These are phyloP conservation scores for Candida saitoana DNA, from an alignment of 805 yeast species.

Conservation along the genomic window DNA sequence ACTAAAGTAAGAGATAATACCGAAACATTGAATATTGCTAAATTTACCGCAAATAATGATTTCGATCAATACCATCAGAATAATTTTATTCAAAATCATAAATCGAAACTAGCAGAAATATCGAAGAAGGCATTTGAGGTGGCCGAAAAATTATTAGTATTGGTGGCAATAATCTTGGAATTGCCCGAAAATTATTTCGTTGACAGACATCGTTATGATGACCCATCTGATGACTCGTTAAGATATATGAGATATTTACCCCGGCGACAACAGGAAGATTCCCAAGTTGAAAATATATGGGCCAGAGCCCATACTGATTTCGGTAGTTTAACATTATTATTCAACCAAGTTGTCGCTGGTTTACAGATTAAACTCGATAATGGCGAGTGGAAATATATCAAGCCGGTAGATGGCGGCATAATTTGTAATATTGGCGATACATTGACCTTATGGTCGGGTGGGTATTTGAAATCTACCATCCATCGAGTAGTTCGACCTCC, in stretches of 20 bases:
- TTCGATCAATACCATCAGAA: conserved; percentile 13
- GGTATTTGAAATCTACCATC: conserved; percentile 30
- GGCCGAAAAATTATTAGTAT: conserved; percentile 19
- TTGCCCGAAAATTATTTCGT: conserved; percentile 31
- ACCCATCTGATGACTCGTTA: conserved; percentile 31
- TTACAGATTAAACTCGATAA: conserved; percentile 25
- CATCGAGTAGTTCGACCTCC: conserved; percentile 36
- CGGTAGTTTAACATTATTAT: conserved; percentile 32
- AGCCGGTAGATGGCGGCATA: conserved; percentile 28
- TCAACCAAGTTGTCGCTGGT: conserved; percentile 33
- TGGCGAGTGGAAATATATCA: conserved; percentile 33
- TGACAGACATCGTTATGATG: conserved; percentile 26
- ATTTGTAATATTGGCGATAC: conserved; percentile 36
- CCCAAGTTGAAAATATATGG: conserved; percentile 27
- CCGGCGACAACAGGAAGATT: conserved; percentile 24
- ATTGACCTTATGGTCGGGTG: conserved; percentile 31
- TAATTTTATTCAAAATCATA: conserved; percentile 20
- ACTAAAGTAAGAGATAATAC: conserved; percentile 26
- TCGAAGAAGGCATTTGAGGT: conserved; percentile 22
- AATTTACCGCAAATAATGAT: conserved; percentile 21
- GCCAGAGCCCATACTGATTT: conserved; percentile 35
- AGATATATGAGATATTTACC: conserved; percentile 33
- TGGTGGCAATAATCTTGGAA: conserved; percentile 32
- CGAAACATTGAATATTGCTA: conserved; percentile 30
- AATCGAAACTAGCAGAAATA: conserved; percentile 17